These are phyloP conservation scores for Cicer cuneatum DNA, from an alignment of 306 rosid genomes.

Conservation along the genomic window DNA sequence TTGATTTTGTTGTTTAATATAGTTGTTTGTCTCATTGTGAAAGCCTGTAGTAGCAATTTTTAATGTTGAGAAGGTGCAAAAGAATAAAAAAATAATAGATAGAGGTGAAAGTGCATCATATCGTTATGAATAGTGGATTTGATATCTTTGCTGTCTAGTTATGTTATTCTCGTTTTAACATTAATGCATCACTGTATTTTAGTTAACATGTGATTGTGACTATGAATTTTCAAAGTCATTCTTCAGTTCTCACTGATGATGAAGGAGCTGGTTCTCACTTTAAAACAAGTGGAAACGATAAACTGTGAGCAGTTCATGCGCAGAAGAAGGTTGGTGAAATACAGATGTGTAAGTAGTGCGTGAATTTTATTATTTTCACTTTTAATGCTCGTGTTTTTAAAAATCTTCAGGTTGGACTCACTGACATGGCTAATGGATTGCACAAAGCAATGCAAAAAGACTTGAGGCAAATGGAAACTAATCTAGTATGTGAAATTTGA, in stretches of 20 bases:
- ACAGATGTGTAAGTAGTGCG: constrained; percentile 24
- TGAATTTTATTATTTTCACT: constrained; percentile 28
- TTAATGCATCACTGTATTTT: background rate
- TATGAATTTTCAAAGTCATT: constrained; percentile 76
- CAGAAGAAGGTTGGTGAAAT: constrained; percentile 66
- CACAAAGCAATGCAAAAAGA: constrained; percentile 71
- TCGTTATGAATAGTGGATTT: constrained; percentile 7
- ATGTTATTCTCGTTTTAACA: constrained; percentile 17
- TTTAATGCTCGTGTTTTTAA: constrained; percentile 43
- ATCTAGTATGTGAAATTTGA: constrained; percentile 60
- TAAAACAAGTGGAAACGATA: constrained; percentile 61
- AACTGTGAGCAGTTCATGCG: constrained; percentile 55
- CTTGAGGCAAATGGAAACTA: constrained; percentile 71
- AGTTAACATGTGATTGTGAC: constrained; percentile 27
- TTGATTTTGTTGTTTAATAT: constrained; percentile 9
- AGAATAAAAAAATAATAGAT: background rate
- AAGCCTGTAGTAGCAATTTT: constrained; percentile 25
- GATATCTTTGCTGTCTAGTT: background rate
- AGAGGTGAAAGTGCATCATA: background rate
- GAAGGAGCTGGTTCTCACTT: constrained; percentile 67
- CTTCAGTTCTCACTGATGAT: constrained; percentile 88
- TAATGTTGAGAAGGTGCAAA: background rate
- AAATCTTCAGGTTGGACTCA: constrained; percentile 62
- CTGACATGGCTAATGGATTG: constrained; percentile 54
- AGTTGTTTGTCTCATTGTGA: constrained; percentile 29